These are phyloP conservation scores for Rehmannia glutinosa DNA, from an alignment of 257 asterid genomes.

Conservation along the genomic window DNA sequence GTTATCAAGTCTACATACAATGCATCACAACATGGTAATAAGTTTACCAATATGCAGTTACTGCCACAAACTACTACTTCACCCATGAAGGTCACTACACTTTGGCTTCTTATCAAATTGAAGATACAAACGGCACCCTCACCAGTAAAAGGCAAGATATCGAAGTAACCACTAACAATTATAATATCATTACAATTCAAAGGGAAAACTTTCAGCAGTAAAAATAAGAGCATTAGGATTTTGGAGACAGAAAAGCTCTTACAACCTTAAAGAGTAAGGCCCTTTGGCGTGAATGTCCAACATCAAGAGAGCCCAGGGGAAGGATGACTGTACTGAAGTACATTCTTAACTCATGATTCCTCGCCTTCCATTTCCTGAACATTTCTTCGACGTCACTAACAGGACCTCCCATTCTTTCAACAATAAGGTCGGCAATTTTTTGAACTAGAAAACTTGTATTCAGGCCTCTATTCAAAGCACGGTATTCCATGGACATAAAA, in stretches of 20 bases:
- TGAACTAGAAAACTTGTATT: slow-evolving; percentile 52
- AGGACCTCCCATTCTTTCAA: slow-evolving; percentile 95
- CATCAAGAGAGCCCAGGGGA: slow-evolving; percentile 92
- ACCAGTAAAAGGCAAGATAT: neutral
- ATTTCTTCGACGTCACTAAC: slow-evolving; percentile 89
- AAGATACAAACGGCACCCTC: neutral
- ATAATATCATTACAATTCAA: neutral
- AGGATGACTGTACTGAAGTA: slow-evolving; percentile 53
- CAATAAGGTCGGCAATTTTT: slow-evolving; percentile 85
- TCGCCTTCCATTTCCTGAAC: slow-evolving; percentile 74
- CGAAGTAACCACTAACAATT: neutral
- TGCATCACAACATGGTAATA: neutral
- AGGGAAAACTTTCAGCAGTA: neutral
- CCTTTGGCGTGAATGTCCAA: slow-evolving; percentile 98
- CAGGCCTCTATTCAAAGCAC: slow-evolving; percentile 38
- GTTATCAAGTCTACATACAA: neutral
- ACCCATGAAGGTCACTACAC: neutral
- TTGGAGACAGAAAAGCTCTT: slow-evolving; percentile 18
- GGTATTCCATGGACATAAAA: slow-evolving; percentile 52
- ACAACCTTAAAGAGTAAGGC: slow-evolving; percentile 96
- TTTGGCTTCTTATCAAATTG: slow-evolving; percentile 1
- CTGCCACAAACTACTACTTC: too few species aligned
- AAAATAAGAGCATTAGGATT: neutral
- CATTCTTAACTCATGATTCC: slow-evolving; percentile 65
- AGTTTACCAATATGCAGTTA: neutral